These are phyloP conservation scores for Colletotrichum sp. DNA, from an alignment of 2,329 filamentous ascomycete genomes.

Conservation along the genomic window DNA sequence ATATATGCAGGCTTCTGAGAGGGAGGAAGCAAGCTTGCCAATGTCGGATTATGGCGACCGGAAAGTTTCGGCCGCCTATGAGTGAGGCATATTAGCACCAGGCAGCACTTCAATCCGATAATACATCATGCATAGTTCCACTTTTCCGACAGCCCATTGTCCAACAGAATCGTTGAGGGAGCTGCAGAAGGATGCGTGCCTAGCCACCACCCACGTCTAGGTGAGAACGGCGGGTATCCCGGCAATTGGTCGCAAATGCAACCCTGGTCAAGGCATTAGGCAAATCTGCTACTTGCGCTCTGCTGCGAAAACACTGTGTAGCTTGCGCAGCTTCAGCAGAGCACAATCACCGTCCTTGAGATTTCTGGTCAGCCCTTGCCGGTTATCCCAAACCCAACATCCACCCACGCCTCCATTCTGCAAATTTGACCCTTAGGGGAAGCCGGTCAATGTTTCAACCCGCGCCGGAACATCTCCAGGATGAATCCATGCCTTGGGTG, in stretches of 20 bases:
- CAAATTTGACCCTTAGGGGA: accelerated
- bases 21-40: not conserved
- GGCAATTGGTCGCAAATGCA: not conserved
- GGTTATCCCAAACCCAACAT: not conserved
- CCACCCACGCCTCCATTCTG: not conserved
- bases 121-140: not conserved
- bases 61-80: not conserved
- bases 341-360: not conserved
- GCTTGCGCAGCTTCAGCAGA: not conserved
- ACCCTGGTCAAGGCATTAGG: not conserved
- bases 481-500: not conserved
- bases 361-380: not conserved
- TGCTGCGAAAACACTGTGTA: not conserved
- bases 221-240: not conserved
- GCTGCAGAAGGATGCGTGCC: not conserved
- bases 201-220: not conserved
- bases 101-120: not conserved
- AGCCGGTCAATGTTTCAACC: not conserved
- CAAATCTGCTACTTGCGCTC: not conserved
- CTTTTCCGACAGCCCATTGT: not conserved
- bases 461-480: not conserved
- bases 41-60: not conserved
- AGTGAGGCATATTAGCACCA: not conserved
- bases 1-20: not conserved
- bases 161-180: not conserved